Percentiles rank a stretch among this genome's conserved stretches.
Evolutionary conservation across 73 alveolate species (phyloP).

Genomic region (Vitrella brassicaformis): DNA sequence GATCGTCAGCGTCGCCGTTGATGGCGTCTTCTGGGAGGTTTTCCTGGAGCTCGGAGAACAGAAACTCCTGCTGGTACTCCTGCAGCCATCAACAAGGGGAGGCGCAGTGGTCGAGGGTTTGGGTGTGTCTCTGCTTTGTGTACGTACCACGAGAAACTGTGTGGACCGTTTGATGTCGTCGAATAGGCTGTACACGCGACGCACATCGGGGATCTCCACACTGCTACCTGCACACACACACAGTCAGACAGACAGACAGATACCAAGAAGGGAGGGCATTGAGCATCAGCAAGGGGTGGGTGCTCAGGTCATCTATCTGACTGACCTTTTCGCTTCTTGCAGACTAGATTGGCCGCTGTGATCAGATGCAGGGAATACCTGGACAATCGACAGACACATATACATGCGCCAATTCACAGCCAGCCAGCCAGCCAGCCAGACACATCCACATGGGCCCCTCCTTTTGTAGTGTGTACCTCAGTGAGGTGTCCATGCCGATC

Average conservation of each 20-base stretch:
- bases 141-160: constrained; percentile 71
- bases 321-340: neutral
- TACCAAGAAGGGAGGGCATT: too few species aligned
- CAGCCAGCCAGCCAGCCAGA: neutral
- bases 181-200: constrained; percentile 66
- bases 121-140: neutral
- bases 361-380: neutral
- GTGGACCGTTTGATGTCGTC: constrained; percentile 78
- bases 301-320: too few species aligned
- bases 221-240: too few species aligned
- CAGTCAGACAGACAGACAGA: too few species aligned
- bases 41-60: constrained; percentile 39
- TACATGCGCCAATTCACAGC: neutral
- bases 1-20: too few species aligned
- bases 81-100: too few species aligned
- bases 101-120: neutral
- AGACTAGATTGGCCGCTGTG: neutral
- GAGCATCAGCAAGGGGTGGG: too few species aligned
- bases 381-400: neutral
- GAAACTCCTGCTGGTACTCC: constrained; percentile 23
- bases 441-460: too few species aligned
- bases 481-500: constrained; percentile 73
- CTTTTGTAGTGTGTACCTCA: constrained; percentile 83
- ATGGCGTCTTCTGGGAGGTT: neutral
- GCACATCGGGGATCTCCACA: neutral